phyloP scores from a whole-genome alignment of 2,329 filamentous ascomycete genomes.

The Alternaria ventricosa region DNA sequence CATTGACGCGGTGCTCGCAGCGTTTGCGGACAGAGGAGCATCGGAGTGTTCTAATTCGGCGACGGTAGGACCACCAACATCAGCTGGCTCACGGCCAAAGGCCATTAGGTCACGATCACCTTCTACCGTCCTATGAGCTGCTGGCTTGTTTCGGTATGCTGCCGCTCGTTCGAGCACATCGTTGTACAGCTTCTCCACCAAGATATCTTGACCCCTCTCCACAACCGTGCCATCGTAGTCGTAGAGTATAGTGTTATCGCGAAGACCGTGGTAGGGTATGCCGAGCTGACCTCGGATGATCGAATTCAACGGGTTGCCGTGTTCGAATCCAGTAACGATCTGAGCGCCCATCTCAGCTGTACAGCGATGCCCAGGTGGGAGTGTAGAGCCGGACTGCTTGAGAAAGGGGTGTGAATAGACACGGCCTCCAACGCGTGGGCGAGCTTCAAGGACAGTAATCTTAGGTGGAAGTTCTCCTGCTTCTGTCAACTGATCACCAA shows the following conservation, averaged over 20 bases:
- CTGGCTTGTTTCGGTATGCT: slow-evolving; percentile 82
- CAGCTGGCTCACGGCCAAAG: slow-evolving; percentile 75
- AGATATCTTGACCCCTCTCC: slow-evolving; percentile 76
- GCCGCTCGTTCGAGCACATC: slow-evolving; percentile 92
- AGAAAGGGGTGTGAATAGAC: slow-evolving; percentile 83
- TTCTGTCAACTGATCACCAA: slow-evolving; percentile 70
- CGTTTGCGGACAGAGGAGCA: slow-evolving; percentile 55
- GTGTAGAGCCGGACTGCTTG: slow-evolving; percentile 62
- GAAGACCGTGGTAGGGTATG: slow-evolving; percentile 82
- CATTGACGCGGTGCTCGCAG: slow-evolving; percentile 51
- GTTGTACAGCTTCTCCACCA: slow-evolving; percentile 92
- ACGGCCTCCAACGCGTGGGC: slow-evolving; percentile 85
- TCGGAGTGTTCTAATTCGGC: slow-evolving; percentile 74
- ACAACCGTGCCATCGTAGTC: slow-evolving; percentile 81
- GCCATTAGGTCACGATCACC: slow-evolving; percentile 84
- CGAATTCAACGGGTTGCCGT: slow-evolving; percentile 91
- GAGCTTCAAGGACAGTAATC: slow-evolving; percentile 84
- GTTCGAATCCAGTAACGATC: slow-evolving; percentile 96
- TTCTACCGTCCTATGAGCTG: slow-evolving; percentile 73
- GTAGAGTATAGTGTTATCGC: slow-evolving; percentile 84
- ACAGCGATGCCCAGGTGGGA: slow-evolving; percentile 65
- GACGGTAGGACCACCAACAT: slow-evolving; percentile 68
- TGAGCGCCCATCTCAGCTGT: slow-evolving; percentile 98
- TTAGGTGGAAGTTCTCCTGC: slow-evolving; percentile 72
- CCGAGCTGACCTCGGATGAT: slow-evolving; percentile 90